Conservation (phyloP, 1,284 basidiomycete species). For the Pseudozyma sp. region DNA sequence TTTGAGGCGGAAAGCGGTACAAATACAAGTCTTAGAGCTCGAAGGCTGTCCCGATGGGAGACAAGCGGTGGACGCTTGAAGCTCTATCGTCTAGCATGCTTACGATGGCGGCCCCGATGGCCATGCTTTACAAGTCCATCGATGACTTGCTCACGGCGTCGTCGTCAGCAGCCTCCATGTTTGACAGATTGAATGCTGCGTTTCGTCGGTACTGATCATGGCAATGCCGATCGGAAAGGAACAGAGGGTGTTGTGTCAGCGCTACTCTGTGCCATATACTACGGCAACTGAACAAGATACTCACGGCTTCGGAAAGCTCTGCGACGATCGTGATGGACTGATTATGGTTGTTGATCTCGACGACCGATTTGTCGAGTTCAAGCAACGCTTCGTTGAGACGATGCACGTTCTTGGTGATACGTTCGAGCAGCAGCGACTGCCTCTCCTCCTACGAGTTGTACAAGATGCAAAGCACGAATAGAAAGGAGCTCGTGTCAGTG, state of each 20-base stretch:
- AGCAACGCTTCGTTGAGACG: conserved; percentile 69
- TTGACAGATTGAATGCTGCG: conserved; percentile 64
- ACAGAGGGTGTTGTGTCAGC: background rate
- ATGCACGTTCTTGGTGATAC: conserved; percentile 89
- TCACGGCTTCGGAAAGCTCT: conserved; percentile 64
- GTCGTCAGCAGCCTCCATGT: conserved; percentile 53
- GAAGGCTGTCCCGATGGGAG: no score
- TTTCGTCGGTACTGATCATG: conserved; percentile 59
- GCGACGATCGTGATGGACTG: conserved; percentile 62
- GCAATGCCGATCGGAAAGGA: background rate
- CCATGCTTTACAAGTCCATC: conserved; percentile 1
- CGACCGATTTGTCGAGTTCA: conserved; percentile 83
- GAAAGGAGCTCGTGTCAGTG: background rate
- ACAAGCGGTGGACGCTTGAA: no score
- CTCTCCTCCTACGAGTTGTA: conserved; percentile 78
- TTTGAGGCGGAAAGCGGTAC: background rate
- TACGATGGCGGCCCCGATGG: no score
- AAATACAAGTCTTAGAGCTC: background rate
- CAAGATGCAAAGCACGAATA: background rate
- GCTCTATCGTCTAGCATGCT: no score
- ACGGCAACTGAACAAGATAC: conserved; percentile 10
- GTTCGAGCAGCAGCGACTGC: conserved; percentile 86
- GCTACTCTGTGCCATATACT: no score
- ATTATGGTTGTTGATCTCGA: conserved; percentile 67
- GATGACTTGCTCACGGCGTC: conserved; percentile 22